Percentiles rank a stretch among this genome's conserved stretches.
phyloP scores from a whole-genome alignment of 345 rosid genomes.

The Pelargonium nanum region DNA sequence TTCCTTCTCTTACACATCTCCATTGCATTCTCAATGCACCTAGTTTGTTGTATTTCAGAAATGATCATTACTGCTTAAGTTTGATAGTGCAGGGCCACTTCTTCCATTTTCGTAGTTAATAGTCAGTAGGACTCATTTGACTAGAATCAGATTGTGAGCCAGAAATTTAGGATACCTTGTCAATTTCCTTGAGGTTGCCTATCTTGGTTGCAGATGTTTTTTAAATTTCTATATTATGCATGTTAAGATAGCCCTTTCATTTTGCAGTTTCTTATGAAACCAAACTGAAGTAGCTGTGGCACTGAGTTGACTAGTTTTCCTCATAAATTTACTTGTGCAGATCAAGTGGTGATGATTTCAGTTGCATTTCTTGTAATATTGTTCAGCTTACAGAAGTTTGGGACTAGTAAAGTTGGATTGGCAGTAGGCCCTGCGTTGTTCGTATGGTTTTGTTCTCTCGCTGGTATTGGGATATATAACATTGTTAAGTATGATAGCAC shows the following conservation, averaged over 20 bases:
- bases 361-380: slow-evolving; percentile 81
- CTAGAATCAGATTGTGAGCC: background rate
- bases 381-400: slow-evolving; percentile 95
- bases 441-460: slow-evolving; percentile 93
- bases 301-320: slow-evolving; percentile 18
- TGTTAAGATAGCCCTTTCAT: background rate
- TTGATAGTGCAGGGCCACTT: background rate
- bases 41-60: background rate
- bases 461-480: slow-evolving; percentile 81
- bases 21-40: background rate
- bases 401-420: slow-evolving; percentile 98
- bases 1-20: background rate
- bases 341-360: slow-evolving; percentile 82
- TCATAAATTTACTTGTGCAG: slow-evolving; percentile 48
- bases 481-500: slow-evolving; percentile 63
- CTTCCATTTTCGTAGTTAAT: background rate
- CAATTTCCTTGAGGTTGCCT: background rate
- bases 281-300: background rate
- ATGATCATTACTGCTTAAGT: background rate
- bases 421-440: slow-evolving; percentile 90
- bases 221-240: background rate
- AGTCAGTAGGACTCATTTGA: background rate
- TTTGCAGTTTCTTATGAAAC: background rate
- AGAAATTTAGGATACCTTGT: background rate
- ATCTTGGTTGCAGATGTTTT: too few species aligned